Evolutionary conservation across 768 basidiomycete genomes (phyloP).

Genomic region (Calocybe indica): DNA sequence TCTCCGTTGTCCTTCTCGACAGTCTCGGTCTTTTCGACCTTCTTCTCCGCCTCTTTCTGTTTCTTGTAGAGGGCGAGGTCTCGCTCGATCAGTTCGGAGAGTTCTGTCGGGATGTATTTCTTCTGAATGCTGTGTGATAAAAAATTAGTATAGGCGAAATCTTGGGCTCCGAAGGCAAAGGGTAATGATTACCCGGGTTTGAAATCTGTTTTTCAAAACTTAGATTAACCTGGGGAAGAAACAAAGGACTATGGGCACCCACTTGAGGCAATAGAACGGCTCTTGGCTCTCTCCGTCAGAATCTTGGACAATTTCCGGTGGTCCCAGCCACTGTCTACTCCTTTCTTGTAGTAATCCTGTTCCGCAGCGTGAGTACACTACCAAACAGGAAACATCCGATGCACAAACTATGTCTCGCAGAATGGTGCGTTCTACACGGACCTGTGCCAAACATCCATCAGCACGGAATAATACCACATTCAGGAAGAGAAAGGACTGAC

Average conservation of each 20-base stretch:
- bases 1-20: conserved; percentile 15
- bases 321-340: conserved; percentile 25
- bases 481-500: conserved; percentile 15
- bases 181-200: conserved; percentile 21
- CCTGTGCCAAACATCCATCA: conserved; percentile 9
- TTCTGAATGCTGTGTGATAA: conserved; percentile 15
- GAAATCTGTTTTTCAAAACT: conserved; percentile 18
- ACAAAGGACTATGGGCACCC: conserved; percentile 10
- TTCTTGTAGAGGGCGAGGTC: conserved; percentile 30
- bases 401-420: conserved; percentile 14
- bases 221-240: background rate
- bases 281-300: conserved; percentile 37
- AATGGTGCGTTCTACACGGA: conserved; percentile 24
- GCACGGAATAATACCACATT: background rate
- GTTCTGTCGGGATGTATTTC: conserved; percentile 26
- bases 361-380: no score
- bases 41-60: conserved; percentile 18
- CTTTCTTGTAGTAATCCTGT: conserved; percentile 18
- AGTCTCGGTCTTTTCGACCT: conserved; percentile 13
- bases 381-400: background rate
- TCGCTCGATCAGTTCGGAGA: conserved; percentile 27
- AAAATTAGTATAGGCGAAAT: background rate
- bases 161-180: background rate
- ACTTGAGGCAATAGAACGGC: conserved; percentile 43
- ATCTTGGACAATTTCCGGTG: conserved; percentile 34